A percentile compares a stretch with the other conserved stretches of the same genome.
Evolutionary conservation across 306 rosid genomes (phyloP).

Genomic region (Trifolium pratense): DNA sequence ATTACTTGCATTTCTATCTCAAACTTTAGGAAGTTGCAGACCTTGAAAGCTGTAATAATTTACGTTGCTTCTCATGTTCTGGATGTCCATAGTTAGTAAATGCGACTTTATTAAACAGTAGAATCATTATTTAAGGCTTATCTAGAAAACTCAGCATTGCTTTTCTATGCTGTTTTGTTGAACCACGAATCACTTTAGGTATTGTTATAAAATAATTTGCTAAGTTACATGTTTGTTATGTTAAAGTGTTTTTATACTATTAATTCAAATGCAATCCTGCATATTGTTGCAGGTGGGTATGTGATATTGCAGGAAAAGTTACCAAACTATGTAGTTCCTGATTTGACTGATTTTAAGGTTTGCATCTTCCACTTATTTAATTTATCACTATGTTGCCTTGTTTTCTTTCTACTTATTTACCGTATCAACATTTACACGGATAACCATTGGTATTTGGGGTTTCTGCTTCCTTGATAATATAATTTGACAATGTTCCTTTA

Average conservation of each 20-base stretch:
- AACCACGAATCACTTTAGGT: slow-evolving; percentile 10
- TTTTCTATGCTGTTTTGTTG: neutral
- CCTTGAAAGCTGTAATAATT: neutral
- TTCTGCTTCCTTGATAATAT: neutral
- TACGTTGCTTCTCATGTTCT: slow-evolving; percentile 14
- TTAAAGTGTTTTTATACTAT: neutral
- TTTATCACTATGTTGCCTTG: neutral
- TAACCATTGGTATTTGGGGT: neutral
- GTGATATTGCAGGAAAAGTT: slow-evolving; percentile 59
- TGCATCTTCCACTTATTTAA: slow-evolving; percentile 25
- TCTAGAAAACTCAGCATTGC: neutral
- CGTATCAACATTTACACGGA: slow-evolving; percentile 3
- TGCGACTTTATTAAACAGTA: slow-evolving; percentile 14
- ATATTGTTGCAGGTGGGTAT: slow-evolving; percentile 62
- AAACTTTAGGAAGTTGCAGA: neutral
- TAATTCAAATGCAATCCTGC: slow-evolving; percentile 25
- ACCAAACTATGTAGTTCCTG: slow-evolving; percentile 69
- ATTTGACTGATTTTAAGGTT: slow-evolving; percentile 65
- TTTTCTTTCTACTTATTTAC: slow-evolving; percentile 33
- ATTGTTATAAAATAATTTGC: slow-evolving; percentile 24
- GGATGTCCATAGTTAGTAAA: slow-evolving; percentile 6
- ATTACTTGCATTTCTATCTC: slow-evolving; percentile 22
- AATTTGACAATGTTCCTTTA: slow-evolving; percentile 10
- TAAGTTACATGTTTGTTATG: neutral
- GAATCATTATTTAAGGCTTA: slow-evolving; percentile 5